Base-by-base conservation (phyloP, 2,329 filamentous ascomycete species). In the Aspergillus quadricinctus region DNA sequence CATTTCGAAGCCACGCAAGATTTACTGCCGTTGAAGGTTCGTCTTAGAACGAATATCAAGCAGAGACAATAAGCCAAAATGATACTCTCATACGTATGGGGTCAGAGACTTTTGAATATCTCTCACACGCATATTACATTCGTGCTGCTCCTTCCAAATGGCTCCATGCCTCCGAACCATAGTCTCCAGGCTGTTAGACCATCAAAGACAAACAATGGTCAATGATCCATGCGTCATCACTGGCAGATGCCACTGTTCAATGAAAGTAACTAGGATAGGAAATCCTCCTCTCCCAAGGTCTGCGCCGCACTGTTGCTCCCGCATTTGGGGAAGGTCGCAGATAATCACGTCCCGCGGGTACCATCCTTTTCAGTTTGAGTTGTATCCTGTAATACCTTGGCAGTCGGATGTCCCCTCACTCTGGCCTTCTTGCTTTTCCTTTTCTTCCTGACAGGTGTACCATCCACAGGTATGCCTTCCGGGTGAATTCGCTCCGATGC, bases 381-480 rank as follows among this genome's bases (percentile, higher is more conserved):
- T 9, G 48, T 53, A 48, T 53, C 23, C n/a, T 57, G 46, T 27
- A 31, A 35, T 14, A 29, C 29, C 41, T 45, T 54, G 48, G 21
- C 37, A 53, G 50, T 52, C 6, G 52, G 14, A 37, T 37, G 43
- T 21, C 41, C 19, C 31, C 29, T 43, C 51, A 31, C 28, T 35
- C 50, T 21, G 17, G 48, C 49, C 23, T 53, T 23, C 66, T 62
- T 67, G 58, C 71, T 71, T 50, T 64, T 71, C 60, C 69, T 75
- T 63, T 77, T 80, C 69, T 80, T 87, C 75, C 84, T 87, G 69
- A 80, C 72, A 17, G 80, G 63, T 11, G 69, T 75, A 17, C 78
- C 78, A 52, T 80, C 78, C 4, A 71, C 66, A 23, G 77, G 74
- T 21, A 76, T 73, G 3, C 75, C 76, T 41, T 75, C 83, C 23